Conservation (phyloP, 768 basidiomycete genomes). For the Phylloporus arenicola region DNA sequence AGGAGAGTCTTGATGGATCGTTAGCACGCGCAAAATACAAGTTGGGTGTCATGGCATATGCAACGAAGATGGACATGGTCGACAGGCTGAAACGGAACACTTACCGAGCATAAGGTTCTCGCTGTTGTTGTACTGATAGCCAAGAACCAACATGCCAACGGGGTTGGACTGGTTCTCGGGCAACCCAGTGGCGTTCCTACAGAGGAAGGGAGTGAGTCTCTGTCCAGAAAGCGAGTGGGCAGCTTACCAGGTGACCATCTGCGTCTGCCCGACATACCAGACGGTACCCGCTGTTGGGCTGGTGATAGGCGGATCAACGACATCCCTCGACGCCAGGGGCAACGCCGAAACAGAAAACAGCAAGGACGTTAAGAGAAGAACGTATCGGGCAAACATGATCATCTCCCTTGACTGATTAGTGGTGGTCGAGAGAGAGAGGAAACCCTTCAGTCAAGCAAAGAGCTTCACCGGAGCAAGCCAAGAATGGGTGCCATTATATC, state of each 20-base stretch:
- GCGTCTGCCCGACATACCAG: constrained; percentile 40
- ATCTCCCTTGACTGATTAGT: constrained; percentile 7
- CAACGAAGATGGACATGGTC: background rate
- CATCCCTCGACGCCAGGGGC: constrained; percentile 38
- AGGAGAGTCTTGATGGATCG: constrained; percentile 23
- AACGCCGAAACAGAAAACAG: constrained; percentile 23
- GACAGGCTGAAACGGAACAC: constrained; percentile 3
- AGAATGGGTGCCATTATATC: constrained; percentile 13
- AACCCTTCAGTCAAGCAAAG: constrained; percentile 9
- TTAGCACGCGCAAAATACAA: constrained; percentile 4
- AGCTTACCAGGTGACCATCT: constrained; percentile 49
- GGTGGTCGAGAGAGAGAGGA: constrained; percentile 11
- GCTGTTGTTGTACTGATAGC: constrained; percentile 22
- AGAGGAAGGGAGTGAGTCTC: constrained; percentile 30
- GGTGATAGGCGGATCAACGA: constrained; percentile 44
- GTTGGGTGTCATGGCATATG: background rate
- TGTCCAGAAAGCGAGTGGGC: constrained; percentile 2
- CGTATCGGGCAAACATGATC: constrained; percentile 22
- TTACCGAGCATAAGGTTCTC: constrained; percentile 30
- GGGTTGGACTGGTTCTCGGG: constrained; percentile 28
- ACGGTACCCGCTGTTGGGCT: constrained; percentile 37
- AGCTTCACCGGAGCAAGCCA: constrained; percentile 9
- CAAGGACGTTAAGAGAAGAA: constrained; percentile 19
- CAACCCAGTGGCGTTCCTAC: constrained; percentile 17
- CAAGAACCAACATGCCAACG: constrained; percentile 28